phyloP scores from a whole-genome alignment of 148 eudicot species.

The Hydrangea macrophylla region DNA sequence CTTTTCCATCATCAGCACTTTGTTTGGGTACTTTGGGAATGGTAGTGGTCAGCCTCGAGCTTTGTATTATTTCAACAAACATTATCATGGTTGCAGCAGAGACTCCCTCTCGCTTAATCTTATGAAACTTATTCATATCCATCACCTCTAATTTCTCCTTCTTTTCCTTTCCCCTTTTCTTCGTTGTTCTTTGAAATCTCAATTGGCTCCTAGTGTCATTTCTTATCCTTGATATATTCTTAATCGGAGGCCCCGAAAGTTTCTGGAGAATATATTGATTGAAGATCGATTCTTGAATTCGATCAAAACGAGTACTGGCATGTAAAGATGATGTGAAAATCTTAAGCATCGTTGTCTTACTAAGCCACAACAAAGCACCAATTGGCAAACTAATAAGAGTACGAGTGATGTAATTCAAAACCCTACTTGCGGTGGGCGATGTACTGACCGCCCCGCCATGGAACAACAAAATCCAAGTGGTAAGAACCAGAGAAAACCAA shows the following conservation, averaged over 20 bases:
- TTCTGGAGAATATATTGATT: constrained; percentile 70
- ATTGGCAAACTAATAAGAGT: constrained; percentile 49
- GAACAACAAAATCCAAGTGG: constrained; percentile 61
- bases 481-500: constrained; percentile 68
- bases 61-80: constrained; percentile 67
- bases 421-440: constrained; percentile 16
- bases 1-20: constrained; percentile 60
- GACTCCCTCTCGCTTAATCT: constrained; percentile 74
- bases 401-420: constrained; percentile 49
- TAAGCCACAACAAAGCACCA: constrained; percentile 65
- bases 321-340: constrained; percentile 81
- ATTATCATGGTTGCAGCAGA: constrained; percentile 86
- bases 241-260: constrained; percentile 63
- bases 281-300: constrained; percentile 75
- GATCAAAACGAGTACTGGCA: constrained; percentile 66
- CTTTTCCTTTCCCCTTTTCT: constrained; percentile 23
- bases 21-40: no score
- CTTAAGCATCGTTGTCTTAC: constrained; percentile 68
- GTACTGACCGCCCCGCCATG: constrained; percentile 28
- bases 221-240: constrained; percentile 23
- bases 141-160: constrained; percentile 45
- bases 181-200: constrained; percentile 37
- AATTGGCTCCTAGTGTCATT: constrained; percentile 38
- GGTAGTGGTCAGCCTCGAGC: constrained; percentile 74
- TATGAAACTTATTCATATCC: constrained; percentile 68